A percentile compares a stretch with the other conserved stretches of the same genome.
phyloP scores from a whole-genome alignment of 768 basidiomycete genomes.

The Solioccasus polychromus region DNA sequence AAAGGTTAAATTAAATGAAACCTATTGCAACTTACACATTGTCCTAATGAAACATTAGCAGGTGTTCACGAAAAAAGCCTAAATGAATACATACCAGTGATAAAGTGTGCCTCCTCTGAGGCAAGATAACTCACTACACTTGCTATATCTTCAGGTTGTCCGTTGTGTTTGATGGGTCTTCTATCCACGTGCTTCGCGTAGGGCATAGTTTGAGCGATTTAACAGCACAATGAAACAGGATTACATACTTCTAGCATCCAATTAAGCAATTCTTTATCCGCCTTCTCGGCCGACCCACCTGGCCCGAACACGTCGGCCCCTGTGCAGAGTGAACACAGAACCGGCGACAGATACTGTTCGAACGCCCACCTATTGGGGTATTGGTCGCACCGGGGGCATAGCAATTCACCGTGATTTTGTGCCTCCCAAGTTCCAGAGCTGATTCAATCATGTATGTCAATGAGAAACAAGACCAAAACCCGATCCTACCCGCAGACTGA shows the following conservation, averaged over 20 bases:
- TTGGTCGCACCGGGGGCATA: constrained; percentile 36
- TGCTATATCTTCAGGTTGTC: constrained; percentile 32
- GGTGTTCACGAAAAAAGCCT: background rate
- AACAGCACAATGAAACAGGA: background rate
- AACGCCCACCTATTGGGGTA: constrained; percentile 27
- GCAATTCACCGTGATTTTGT: constrained; percentile 37
- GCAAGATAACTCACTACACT: constrained; percentile 33
- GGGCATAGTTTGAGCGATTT: background rate
- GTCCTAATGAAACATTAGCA: constrained; percentile 1
- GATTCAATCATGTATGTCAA: background rate
- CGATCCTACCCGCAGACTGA: constrained; percentile 31
- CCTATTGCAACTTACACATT: constrained; percentile 10
- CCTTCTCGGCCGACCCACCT: background rate
- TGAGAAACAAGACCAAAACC: background rate
- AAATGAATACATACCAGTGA: constrained; percentile 28
- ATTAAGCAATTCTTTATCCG: background rate
- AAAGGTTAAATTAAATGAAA: background rate
- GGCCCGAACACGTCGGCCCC: background rate
- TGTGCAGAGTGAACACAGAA: background rate
- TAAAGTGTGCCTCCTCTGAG: constrained; percentile 33
- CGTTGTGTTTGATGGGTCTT: constrained; percentile 13
- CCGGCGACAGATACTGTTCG: background rate
- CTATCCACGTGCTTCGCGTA: background rate
- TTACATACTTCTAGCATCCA: background rate
- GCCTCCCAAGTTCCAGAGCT: constrained; percentile 27